Evolutionary conservation across 2,329 filamentous ascomycete species (phyloP).

Genomic region (Ilyonectria mors-panacis): DNA sequence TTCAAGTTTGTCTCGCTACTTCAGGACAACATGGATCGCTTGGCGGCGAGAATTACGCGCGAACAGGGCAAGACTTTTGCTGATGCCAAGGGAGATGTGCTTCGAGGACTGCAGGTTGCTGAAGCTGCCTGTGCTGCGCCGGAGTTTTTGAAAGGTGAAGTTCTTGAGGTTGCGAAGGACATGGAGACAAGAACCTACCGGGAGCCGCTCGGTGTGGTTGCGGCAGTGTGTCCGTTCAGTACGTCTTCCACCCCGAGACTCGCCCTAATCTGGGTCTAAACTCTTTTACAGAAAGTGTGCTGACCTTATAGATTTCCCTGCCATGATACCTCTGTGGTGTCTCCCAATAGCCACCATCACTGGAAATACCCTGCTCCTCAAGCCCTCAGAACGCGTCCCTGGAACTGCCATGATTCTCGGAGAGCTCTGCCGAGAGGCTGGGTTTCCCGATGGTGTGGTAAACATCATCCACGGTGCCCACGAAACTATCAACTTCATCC

Average conservation of each 20-base stretch:
- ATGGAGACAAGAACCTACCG: constrained; percentile 85
- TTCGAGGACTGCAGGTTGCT: constrained; percentile 81
- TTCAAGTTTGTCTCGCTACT: constrained; percentile 82
- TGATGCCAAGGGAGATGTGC: constrained; percentile 81
- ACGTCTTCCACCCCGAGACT: constrained; percentile 43
- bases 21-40: constrained; percentile 82
- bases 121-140: constrained; percentile 83
- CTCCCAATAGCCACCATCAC: constrained; percentile 86
- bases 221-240: constrained; percentile 85
- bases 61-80: constrained; percentile 86
- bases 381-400: constrained; percentile 87
- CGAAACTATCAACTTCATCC: constrained; percentile 85
- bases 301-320: constrained; percentile 78
- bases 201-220: constrained; percentile 82
- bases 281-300: constrained; percentile 47
- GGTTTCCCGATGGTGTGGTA: constrained; percentile 83
- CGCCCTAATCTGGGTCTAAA: not conserved
- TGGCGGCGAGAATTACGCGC: constrained; percentile 82
- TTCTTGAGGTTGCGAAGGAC: constrained; percentile 85
- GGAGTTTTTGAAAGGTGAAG: constrained; percentile 80
- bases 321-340: constrained; percentile 92
- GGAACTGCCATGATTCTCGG: constrained; percentile 87
- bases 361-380: constrained; percentile 86
- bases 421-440: constrained; percentile 82
- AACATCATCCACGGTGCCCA: constrained; percentile 86